Evolutionary conservation across 2,329 filamentous ascomycete genomes (phyloP).

Genomic region (Sporothrix schenckii): DNA sequence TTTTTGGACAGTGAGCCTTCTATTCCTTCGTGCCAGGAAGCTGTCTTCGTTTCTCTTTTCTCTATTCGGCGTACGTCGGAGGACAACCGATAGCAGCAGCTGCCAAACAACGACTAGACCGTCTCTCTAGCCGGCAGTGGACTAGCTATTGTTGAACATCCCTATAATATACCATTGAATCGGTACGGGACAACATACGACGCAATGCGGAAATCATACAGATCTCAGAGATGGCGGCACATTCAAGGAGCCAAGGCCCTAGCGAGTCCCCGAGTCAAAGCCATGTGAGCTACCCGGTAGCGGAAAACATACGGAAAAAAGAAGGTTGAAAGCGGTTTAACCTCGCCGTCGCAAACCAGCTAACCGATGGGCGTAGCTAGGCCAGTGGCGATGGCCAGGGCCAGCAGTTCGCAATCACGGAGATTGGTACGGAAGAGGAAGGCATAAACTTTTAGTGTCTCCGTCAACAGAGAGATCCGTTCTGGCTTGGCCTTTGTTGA

Average conservation of each 20-base stretch:
- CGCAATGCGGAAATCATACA: neutral
- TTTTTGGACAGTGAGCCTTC: too few relatives aligned
- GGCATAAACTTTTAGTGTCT: conserved; percentile 27
- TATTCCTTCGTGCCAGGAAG: too few relatives aligned
- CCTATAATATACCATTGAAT: too few relatives aligned
- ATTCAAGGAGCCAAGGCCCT: too few relatives aligned
- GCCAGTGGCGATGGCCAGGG: neutral
- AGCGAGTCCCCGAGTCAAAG: too few relatives aligned
- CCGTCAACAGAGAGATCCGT: neutral
- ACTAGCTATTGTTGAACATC: neutral
- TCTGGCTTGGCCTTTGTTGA: conserved; percentile 1
- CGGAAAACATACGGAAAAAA: too few relatives aligned
- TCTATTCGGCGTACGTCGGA: neutral
- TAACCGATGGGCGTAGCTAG: neutral
- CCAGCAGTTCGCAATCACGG: neutral
- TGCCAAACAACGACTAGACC: conserved; percentile 17
- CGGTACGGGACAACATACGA: too few relatives aligned
- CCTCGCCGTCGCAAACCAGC: neutral
- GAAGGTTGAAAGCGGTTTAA: neutral
- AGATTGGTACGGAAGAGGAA: conserved; percentile 29
- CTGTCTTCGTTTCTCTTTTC: neutral
- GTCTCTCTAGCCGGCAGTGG: neutral
- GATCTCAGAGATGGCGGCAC: neutral
- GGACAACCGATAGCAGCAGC: neutral
- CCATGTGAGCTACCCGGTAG: too few relatives aligned